Conservation (phyloP, 768 basidiomycete genomes). For the Boletus rufocinnamomeus region DNA sequence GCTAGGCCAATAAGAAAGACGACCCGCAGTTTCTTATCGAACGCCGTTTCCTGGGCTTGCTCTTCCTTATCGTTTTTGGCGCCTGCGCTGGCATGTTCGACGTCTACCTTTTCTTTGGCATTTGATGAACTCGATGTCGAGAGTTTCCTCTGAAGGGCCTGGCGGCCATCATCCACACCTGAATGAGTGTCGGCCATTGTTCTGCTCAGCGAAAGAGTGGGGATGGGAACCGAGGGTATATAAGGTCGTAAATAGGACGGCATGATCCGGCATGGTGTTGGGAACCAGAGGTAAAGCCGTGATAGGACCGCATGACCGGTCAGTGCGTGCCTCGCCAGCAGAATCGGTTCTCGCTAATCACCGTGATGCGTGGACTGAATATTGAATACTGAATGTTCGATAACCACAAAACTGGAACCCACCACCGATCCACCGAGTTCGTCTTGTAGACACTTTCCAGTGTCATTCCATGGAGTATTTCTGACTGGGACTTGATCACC, state of each 20-base stretch:
- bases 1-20: constrained; percentile 54
- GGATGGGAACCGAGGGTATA: background rate
- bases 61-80: constrained; percentile 15
- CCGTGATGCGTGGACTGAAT: constrained; percentile 7
- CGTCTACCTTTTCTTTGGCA: constrained; percentile 22
- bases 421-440: background rate
- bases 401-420: background rate
- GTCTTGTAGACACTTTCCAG: too few relatives aligned
- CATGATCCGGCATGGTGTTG: constrained; percentile 1
- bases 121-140: constrained; percentile 18
- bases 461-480: background rate
- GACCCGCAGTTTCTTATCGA: constrained; percentile 38
- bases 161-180: constrained; percentile 1
- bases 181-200: constrained; percentile 22
- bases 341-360: background rate
- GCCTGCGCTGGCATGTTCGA: constrained; percentile 12
- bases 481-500: too few relatives aligned
- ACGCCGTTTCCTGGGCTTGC: background rate
- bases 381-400: too few relatives aligned
- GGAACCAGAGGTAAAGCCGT: too few relatives aligned
- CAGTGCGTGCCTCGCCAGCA: too few relatives aligned
- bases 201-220: background rate
- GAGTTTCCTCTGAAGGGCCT: constrained; percentile 24
- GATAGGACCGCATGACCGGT: too few relatives aligned
- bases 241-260: constrained; percentile 9